Conservation (phyloP, 495 filamentous ascomycete genomes). For the Tricharina praecox region DNA sequence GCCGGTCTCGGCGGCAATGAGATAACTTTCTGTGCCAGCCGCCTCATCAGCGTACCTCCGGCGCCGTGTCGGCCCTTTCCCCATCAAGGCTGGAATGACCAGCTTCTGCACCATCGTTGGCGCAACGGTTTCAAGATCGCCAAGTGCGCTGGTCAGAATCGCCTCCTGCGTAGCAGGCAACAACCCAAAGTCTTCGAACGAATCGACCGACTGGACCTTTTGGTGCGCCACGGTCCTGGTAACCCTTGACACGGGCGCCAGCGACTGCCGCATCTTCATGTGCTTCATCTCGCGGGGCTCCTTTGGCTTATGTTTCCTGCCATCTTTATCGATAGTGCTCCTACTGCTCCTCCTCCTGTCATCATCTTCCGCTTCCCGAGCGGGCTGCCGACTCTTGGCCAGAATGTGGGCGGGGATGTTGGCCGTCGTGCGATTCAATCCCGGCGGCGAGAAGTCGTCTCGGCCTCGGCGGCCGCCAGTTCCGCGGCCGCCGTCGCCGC, state of each 20-base stretch:
- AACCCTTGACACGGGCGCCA: conserved; percentile 57
- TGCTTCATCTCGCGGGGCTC: conserved; percentile 47
- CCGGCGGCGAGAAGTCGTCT: conserved; percentile 22
- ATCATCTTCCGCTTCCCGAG: no score
- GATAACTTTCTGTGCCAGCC: conserved; percentile 38
- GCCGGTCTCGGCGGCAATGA: conserved; percentile 89
- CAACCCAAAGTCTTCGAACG: conserved; percentile 64
- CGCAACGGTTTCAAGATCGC: conserved; percentile 48
- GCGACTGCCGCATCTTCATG: conserved; percentile 79
- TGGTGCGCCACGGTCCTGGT: conserved; percentile 51
- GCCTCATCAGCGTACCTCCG: conserved; percentile 1
- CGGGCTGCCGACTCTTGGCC: neutral
- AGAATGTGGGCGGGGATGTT: conserved; percentile 6
- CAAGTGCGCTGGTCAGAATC: conserved; percentile 50
- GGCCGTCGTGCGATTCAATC: conserved; percentile 2
- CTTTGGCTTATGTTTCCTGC: conserved; percentile 22
- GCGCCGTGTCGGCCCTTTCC: conserved; percentile 21
- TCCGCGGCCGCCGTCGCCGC: conserved; percentile 28
- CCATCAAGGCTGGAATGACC: conserved; percentile 64
- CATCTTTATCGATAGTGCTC: no score
- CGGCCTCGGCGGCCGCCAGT: no score
- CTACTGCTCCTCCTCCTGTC: no score
- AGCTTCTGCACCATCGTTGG: conserved; percentile 81
- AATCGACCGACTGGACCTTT: conserved; percentile 47
- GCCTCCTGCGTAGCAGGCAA: conserved; percentile 57